phyloP scores from a whole-genome alignment of 345 rosid species.

The Barbarea vulgaris region DNA sequence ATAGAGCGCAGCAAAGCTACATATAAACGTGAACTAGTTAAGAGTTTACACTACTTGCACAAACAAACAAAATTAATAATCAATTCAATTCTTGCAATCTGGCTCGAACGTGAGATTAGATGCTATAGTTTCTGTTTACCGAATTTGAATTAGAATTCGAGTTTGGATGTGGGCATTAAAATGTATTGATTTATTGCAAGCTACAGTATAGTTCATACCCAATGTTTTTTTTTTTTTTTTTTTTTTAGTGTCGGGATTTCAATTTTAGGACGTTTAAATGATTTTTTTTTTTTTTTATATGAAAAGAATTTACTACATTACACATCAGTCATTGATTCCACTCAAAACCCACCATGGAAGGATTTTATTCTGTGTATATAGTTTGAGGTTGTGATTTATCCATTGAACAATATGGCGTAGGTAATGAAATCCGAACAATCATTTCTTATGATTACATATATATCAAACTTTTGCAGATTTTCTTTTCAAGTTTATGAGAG shows the following conservation, averaged over 20 bases:
- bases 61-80: not conserved
- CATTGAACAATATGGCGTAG: conserved; percentile 7
- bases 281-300: not conserved
- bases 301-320: conserved; percentile 20
- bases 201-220: not conserved
- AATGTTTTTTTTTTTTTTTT: not conserved
- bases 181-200: not conserved
- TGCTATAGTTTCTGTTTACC: not conserved
- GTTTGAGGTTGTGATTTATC: conserved; percentile 13
- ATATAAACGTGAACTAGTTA: not conserved
- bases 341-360: conserved; percentile 10
- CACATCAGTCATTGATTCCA: conserved; percentile 22
- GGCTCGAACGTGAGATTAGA: not conserved
- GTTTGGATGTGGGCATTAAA: not conserved
- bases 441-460: conserved; percentile 21
- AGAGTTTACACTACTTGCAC: conserved; percentile 11
- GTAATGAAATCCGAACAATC: conserved; percentile 13
- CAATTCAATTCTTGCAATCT: conserved; percentile 10
- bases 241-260: conserved; percentile 5
- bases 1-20: not conserved
- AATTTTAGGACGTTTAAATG: not conserved
- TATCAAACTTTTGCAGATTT: not conserved
- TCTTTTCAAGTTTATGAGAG: not conserved
- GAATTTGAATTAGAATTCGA: not conserved
- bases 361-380: not conserved